Evolutionary conservation across 768 basidiomycete species (phyloP).

Genomic region (Kwoniella sp.): DNA sequence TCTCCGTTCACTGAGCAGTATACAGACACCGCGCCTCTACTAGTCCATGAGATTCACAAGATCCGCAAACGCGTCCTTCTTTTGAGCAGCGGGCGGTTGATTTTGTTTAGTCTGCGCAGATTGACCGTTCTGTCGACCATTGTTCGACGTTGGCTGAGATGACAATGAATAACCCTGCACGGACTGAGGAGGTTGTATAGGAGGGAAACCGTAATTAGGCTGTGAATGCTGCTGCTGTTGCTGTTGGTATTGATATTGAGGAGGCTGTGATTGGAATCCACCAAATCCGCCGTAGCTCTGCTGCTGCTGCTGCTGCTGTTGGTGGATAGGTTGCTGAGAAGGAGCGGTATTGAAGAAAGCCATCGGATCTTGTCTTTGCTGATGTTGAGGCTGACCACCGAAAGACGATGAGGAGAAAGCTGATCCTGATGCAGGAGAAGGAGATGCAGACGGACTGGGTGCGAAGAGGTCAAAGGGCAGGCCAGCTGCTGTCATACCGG

Average conservation of each 20-base stretch:
- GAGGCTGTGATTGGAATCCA: conserved; percentile 12
- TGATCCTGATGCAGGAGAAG: conserved; percentile 12
- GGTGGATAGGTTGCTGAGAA: conserved; percentile 12
- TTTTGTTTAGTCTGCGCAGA: conserved; percentile 16
- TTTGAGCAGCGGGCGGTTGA: conserved; percentile 32
- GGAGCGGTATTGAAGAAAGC: conserved; percentile 49
- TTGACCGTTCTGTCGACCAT: conserved; percentile 15
- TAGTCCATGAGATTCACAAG: conserved; percentile 53
- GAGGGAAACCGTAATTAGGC: conserved; percentile 16
- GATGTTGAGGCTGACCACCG: conserved; percentile 10
- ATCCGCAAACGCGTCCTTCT: conserved; percentile 57
- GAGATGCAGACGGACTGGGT: conserved; percentile 19
- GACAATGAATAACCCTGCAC: conserved; percentile 37
- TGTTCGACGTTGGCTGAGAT: conserved; percentile 21
- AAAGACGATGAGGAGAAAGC: not conserved
- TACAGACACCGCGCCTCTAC: too few species aligned
- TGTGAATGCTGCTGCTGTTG: conserved; percentile 14
- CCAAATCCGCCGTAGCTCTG: conserved; percentile 15
- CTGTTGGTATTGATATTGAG: too few species aligned
- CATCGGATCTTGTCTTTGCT: conserved; percentile 51
- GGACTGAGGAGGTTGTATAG: conserved; percentile 16
- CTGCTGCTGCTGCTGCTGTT: conserved; percentile 23
- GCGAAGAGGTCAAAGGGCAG: conserved; percentile 23
- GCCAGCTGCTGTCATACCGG: conserved; percentile 21
- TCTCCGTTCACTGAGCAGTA: too few species aligned